Evolutionary conservation across 306 rosid genomes (phyloP).

Genomic region (Cicer judaicum): DNA sequence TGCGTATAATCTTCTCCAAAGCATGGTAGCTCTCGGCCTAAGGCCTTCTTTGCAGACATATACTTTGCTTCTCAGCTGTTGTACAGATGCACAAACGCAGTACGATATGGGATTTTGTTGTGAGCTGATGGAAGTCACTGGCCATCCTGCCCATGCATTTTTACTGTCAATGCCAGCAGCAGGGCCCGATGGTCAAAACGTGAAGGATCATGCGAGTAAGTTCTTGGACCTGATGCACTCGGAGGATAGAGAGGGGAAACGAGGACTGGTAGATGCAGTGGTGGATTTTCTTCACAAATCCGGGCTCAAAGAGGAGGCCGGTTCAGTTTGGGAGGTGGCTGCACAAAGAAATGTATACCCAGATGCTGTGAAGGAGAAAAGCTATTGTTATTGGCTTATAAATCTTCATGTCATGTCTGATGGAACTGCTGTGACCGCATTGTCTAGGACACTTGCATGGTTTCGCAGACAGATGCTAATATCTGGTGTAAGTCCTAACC

Average conservation of each 20-base stretch:
- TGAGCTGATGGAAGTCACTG: conserved; percentile 74
- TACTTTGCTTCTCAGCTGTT: conserved; percentile 90
- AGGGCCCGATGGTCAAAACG: conserved; percentile 90
- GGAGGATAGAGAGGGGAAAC: conserved; percentile 92
- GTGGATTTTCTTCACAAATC: conserved; percentile 96
- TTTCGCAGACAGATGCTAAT: conserved; percentile 79
- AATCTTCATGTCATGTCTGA: conserved; percentile 97
- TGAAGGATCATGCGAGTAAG: conserved; percentile 71
- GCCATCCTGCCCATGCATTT: conserved; percentile 94
- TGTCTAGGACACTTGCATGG: conserved; percentile 89
- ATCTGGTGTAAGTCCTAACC: conserved; percentile 72
- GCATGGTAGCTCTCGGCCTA: conserved; percentile 76
- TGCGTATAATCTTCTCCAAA: conserved; percentile 75
- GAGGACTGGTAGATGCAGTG: conserved; percentile 97
- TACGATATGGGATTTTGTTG: conserved; percentile 75
- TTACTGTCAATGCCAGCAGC: conserved; percentile 82
- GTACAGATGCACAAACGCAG: conserved; percentile 78
- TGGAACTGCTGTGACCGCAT: conserved; percentile 90
- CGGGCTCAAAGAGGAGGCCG: conserved; percentile 97
- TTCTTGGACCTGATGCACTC: conserved; percentile 90
- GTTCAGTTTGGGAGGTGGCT: conserved; percentile 96
- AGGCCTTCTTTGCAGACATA: conserved; percentile 89
- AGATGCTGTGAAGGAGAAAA: conserved; percentile 80
- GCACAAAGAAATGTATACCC: conserved; percentile 85
- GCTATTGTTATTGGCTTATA: conserved; percentile 90